phyloP scores from a whole-genome alignment of 2,329 filamentous ascomycete genomes.

The Phyllosticta paracitricarpa region DNA sequence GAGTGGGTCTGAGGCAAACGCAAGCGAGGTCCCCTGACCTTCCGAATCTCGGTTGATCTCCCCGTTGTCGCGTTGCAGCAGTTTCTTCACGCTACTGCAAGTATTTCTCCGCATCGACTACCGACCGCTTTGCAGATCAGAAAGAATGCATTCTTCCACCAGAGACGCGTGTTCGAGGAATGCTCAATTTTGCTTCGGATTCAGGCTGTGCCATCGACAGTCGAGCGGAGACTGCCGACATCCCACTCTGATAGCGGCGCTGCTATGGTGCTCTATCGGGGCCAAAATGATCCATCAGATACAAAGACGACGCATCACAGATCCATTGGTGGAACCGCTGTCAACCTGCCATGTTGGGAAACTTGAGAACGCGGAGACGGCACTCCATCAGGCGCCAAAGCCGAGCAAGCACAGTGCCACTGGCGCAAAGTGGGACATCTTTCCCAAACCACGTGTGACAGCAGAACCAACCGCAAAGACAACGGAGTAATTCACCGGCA shows the following conservation, averaged over 20 bases:
- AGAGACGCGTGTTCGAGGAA: neutral
- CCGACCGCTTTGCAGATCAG: neutral
- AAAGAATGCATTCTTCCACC: neutral
- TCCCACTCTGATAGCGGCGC: neutral
- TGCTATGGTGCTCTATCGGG: neutral
- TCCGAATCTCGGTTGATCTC: neutral
- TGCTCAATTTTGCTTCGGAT: neutral
- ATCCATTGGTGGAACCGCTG: neutral
- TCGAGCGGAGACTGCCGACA: neutral
- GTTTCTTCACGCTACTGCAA: neutral
- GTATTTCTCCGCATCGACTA: neutral
- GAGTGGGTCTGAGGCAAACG: neutral
- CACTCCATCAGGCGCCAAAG: neutral
- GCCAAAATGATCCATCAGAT: neutral
- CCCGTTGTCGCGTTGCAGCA: neutral
- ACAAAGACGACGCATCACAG: neutral
- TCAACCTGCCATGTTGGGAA: neutral
- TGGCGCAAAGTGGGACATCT: neutral
- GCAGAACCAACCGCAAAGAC: neutral
- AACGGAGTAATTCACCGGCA: neutral
- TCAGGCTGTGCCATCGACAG: neutral
- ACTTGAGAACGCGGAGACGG: neutral
- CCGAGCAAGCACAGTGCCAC: neutral
- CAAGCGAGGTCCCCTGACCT: neutral
- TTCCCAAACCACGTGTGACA: neutral